A percentile compares a stretch with the other conserved stretches of the same genome.
phyloP scores from a whole-genome alignment of 352 stramenopile genomes.

The Globisporangium nagaii region DNA sequence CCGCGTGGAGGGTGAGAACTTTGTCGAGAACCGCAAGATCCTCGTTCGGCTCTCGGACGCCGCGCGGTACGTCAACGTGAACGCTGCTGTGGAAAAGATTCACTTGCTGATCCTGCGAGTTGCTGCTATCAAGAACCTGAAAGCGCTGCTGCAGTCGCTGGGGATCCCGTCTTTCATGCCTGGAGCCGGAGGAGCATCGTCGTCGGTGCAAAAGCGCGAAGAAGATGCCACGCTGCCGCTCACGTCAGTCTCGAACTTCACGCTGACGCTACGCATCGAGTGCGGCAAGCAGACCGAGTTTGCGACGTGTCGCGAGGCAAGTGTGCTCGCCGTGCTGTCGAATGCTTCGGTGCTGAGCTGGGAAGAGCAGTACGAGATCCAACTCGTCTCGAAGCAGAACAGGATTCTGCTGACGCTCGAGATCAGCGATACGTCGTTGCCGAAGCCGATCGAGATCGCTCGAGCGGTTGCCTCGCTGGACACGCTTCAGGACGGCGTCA shows the following conservation, averaged over 20 bases:
- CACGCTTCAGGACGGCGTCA: constrained; percentile 31
- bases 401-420: constrained; percentile 44
- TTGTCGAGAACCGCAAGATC: constrained; percentile 68
- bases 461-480: constrained; percentile 29
- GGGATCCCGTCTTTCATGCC: constrained; percentile 7
- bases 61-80: constrained; percentile 29
- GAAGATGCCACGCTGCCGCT: constrained; percentile 23
- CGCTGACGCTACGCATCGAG: constrained; percentile 41
- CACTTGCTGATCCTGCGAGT: constrained; percentile 50
- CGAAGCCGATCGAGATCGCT: constrained; percentile 37
- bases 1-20: constrained; percentile 49
- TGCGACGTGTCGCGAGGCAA: constrained; percentile 39
- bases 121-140: constrained; percentile 40
- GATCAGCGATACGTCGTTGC: constrained; percentile 26
- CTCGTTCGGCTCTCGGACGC: constrained; percentile 44
- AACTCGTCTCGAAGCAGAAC: constrained; percentile 22
- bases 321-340: constrained; percentile 26
- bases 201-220: constrained; percentile 16
- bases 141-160: constrained; percentile 25
- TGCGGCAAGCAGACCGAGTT: constrained; percentile 37
- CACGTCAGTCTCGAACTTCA: constrained; percentile 21
- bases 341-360: constrained; percentile 32
- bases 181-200: neutral
- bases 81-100: constrained; percentile 32
- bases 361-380: constrained; percentile 66